These are phyloP conservation scores for Saposhnikovia divaricata DNA, from an alignment of 129 eudicot species.

Conservation along the genomic window DNA sequence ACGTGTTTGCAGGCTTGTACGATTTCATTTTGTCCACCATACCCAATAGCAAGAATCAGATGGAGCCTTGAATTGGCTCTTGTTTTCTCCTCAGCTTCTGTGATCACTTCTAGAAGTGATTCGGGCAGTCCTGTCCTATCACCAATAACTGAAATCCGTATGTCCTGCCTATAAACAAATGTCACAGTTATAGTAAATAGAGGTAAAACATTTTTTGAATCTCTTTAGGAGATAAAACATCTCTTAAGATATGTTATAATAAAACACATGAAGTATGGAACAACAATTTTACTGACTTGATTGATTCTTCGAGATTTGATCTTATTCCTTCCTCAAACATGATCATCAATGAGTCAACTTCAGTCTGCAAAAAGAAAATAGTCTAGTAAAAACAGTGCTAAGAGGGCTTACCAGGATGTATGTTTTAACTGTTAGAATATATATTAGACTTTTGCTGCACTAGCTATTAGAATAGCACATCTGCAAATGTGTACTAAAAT, in stretches of 20 bases:
- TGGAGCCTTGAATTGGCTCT: neutral
- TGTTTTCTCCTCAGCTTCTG: slow-evolving; percentile 1
- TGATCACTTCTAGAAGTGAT: neutral
- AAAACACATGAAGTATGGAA: neutral
- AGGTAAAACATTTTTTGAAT: neutral
- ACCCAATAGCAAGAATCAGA: neutral
- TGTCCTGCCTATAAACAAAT: neutral
- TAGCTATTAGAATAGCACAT: neutral
- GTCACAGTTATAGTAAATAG: neutral
- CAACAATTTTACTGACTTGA: neutral
- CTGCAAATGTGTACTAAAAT: neutral
- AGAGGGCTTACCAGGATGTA: too few species aligned
- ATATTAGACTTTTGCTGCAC: too few species aligned
- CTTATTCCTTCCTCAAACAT: neutral
- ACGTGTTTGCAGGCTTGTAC: neutral
- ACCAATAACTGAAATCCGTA: neutral
- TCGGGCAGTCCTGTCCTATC: neutral
- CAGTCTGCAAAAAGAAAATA: neutral
- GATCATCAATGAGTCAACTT: neutral
- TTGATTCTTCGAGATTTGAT: neutral
- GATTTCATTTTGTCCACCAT: neutral
- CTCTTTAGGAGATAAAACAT: neutral
- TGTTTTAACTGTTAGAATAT: too few species aligned
- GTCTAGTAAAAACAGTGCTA: neutral
- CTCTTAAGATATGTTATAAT: neutral